Conservation (phyloP, 192 early-diverging fungal genomes). For the Coemansia furcata region DNA sequence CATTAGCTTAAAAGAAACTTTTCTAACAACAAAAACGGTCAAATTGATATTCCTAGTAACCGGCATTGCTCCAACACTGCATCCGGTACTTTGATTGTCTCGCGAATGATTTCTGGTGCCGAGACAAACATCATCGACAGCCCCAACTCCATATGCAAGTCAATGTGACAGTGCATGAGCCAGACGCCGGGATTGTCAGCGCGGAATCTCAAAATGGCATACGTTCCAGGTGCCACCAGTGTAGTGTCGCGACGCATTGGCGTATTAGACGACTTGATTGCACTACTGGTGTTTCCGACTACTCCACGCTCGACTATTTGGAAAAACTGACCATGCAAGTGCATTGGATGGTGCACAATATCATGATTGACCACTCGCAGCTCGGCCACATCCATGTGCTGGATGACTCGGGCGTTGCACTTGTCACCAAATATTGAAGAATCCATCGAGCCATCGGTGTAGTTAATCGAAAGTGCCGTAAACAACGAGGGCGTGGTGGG, state of each 20-base stretch:
- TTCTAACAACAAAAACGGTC: not conserved
- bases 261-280: slow-evolving; percentile 19
- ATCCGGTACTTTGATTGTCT: slow-evolving; percentile 53
- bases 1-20: not conserved
- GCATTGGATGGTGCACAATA: slow-evolving; percentile 68
- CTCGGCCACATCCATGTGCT: slow-evolving; percentile 62
- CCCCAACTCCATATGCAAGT: slow-evolving; percentile 62
- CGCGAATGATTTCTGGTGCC: slow-evolving; percentile 60
- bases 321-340: slow-evolving; percentile 85
- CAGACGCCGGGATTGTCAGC: slow-evolving; percentile 83
- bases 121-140: slow-evolving; percentile 68
- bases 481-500: slow-evolving; percentile 63
- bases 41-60: slow-evolving; percentile 52
- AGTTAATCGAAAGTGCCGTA: slow-evolving; percentile 58
- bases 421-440: slow-evolving; percentile 58
- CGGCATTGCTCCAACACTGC: slow-evolving; percentile 59
- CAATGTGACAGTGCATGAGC: slow-evolving; percentile 81
- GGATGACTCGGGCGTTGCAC: slow-evolving; percentile 58
- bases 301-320: slow-evolving; percentile 65
- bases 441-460: slow-evolving; percentile 46
- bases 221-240: slow-evolving; percentile 56
- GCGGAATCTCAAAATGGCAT: slow-evolving; percentile 65
- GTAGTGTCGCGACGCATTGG: slow-evolving; percentile 70
- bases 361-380: slow-evolving; percentile 71
- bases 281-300: slow-evolving; percentile 46